Evolutionary conservation across 1,284 basidiomycete species (phyloP).

Genomic region (Sporisorium iseilematis-ciliati): DNA sequence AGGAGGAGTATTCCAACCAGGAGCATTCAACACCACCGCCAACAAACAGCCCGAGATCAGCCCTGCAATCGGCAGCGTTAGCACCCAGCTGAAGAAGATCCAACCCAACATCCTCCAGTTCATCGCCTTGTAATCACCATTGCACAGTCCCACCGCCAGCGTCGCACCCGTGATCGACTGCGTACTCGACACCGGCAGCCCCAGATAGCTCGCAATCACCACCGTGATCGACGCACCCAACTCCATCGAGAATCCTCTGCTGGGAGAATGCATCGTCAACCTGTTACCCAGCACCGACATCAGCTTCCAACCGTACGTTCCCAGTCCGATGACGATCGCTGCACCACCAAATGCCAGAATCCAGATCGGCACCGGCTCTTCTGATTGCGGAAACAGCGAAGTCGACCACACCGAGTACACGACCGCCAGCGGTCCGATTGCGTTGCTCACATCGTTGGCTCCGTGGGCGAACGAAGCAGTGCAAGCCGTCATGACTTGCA

Average conservation of each 20-base stretch:
- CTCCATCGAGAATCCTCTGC: conserved; percentile 55
- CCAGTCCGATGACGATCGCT: conserved; percentile 46
- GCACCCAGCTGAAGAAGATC: conserved; percentile 52
- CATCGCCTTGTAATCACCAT: conserved; percentile 32
- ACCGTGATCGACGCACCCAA: conserved; percentile 49
- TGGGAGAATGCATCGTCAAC: conserved; percentile 52
- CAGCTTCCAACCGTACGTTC: conserved; percentile 48
- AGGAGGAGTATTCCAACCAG: conserved; percentile 44
- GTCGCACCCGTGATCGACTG: conserved; percentile 54
- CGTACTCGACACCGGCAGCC: conserved; percentile 42
- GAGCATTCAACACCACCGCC: conserved; percentile 47
- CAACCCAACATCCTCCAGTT: conserved; percentile 49
- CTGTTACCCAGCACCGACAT: conserved; percentile 54
- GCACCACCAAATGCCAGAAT: conserved; percentile 47
- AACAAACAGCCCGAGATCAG: conserved; percentile 45
- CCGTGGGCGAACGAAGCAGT: conserved; percentile 55
- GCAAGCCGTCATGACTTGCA: conserved; percentile 54
- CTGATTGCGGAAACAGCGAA: conserved; percentile 18
- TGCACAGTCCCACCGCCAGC: conserved; percentile 41
- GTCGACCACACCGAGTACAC: conserved; percentile 49
- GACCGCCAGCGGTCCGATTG: conserved; percentile 49
- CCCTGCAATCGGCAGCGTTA: conserved; percentile 53
- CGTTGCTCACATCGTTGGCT: conserved; percentile 53
- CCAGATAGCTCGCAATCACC: conserved; percentile 30
- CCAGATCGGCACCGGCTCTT: conserved; percentile 43